phyloP scores from a whole-genome alignment of 495 filamentous ascomycete species.

The Glarea lozoyensis region DNA sequence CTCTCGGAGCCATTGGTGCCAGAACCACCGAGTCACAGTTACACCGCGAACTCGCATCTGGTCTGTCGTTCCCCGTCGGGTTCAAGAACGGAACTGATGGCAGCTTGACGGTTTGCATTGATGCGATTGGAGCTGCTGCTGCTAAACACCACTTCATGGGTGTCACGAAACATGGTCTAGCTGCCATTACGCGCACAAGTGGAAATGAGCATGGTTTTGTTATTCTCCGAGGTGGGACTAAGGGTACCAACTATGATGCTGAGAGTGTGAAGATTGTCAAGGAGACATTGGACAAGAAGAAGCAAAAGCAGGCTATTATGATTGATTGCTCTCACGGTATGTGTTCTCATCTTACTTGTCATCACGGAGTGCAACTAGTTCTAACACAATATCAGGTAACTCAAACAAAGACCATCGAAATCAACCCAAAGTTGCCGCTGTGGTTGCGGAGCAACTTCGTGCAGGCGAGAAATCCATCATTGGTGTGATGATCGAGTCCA shows the following conservation, averaged over 20 bases:
- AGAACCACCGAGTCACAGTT: slow-evolving; percentile 96
- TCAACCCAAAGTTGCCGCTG: slow-evolving; percentile 84
- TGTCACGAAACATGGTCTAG: slow-evolving; percentile 97
- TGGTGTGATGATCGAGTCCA: slow-evolving; percentile 97
- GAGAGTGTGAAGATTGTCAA: slow-evolving; percentile 71
- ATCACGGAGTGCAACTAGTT: slow-evolving; percentile 2
- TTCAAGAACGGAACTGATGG: slow-evolving; percentile 99
- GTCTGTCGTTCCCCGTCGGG: slow-evolving; percentile 93
- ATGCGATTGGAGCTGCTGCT: slow-evolving; percentile 87
- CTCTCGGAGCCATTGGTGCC: slow-evolving; percentile 90
- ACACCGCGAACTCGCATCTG: slow-evolving; percentile 92
- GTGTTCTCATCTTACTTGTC: slow-evolving; percentile 6
- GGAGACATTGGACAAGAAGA: slow-evolving; percentile 75
- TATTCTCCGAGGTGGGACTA: slow-evolving; percentile 83
- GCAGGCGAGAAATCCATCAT: slow-evolving; percentile 83
- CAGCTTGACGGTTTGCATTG: slow-evolving; percentile 87
- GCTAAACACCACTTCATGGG: slow-evolving; percentile 96
- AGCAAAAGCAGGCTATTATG: slow-evolving; percentile 85
- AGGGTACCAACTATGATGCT: slow-evolving; percentile 91
- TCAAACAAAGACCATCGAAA: slow-evolving; percentile 73
- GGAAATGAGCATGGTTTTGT: slow-evolving; percentile 98
- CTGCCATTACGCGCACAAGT: slow-evolving; percentile 83
- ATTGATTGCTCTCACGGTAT: slow-evolving; percentile 92
- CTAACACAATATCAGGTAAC: slow-evolving; percentile 54
- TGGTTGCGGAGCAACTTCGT: slow-evolving; percentile 74